phyloP scores from a whole-genome alignment of 169 alveolate species.

The Babesia gibsoni region DNA sequence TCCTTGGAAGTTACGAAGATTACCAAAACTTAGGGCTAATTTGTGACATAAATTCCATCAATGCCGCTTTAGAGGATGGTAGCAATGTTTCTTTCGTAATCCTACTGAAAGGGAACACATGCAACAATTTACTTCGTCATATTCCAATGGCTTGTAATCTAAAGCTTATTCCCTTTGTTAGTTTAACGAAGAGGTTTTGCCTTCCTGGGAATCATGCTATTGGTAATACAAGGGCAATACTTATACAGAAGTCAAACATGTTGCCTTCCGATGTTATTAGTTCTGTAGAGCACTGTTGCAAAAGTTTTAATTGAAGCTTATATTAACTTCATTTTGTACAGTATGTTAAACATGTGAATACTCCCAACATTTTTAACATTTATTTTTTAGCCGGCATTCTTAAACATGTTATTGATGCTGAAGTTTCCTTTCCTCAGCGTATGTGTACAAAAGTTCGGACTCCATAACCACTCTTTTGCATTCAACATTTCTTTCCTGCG shows the following conservation, averaged over 20 bases:
- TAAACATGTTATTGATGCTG: too few relatives aligned
- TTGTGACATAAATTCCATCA: constrained; percentile 41
- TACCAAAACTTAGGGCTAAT: not conserved
- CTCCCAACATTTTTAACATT: too few relatives aligned
- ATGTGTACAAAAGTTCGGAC: constrained; percentile 65
- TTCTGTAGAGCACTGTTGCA: too few relatives aligned
- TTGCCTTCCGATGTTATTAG: too few relatives aligned
- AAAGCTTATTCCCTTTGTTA: constrained; percentile 14
- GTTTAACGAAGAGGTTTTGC: constrained; percentile 3
- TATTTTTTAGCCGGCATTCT: too few relatives aligned
- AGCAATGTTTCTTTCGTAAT: constrained; percentile 16
- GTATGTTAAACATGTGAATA: too few relatives aligned
- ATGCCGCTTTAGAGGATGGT: constrained; percentile 30
- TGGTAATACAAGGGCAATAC: too few relatives aligned
- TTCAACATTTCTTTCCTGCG: constrained; percentile 66
- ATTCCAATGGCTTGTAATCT: constrained; percentile 10
- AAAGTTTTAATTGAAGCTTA: too few relatives aligned
- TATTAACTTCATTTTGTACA: too few relatives aligned
- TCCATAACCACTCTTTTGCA: constrained; percentile 61
- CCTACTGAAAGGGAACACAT: constrained; percentile 38
- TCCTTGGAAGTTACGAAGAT: not conserved
- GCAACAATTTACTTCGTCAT: constrained; percentile 3
- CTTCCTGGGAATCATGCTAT: not conserved
- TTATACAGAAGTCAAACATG: too few relatives aligned
- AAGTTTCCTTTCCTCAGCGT: constrained; percentile 67